Percentiles rank a stretch among this genome's conserved stretches.
Evolutionary conservation across 2,329 filamentous ascomycete species (phyloP).

Genomic region (Colletotrichum horii): DNA sequence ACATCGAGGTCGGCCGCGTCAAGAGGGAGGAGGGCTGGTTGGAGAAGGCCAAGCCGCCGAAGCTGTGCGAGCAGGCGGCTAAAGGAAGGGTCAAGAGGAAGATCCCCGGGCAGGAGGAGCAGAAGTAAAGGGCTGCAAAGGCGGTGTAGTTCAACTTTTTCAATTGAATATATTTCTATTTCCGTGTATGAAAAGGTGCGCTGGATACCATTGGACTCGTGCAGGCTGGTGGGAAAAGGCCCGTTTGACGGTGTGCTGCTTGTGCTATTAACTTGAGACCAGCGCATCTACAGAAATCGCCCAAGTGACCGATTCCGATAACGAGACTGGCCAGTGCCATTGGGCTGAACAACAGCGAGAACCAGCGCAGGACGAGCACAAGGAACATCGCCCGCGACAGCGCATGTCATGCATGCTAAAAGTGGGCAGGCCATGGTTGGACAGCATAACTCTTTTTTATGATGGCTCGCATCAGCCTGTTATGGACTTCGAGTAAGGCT

Average conservation of each 20-base stretch:
- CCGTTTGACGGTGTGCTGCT: not conserved
- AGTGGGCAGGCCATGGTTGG: not conserved
- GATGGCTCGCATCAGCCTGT: not conserved
- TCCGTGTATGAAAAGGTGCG: not conserved
- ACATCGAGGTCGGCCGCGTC: constrained; percentile 80
- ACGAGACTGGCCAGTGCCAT: not conserved
- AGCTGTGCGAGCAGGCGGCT: constrained; percentile 74
- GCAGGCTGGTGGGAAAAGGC: not conserved
- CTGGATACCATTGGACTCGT: not conserved
- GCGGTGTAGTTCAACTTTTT: not conserved
- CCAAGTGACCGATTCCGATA: not conserved
- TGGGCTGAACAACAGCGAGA: not conserved
- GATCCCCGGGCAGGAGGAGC: constrained; percentile 54
- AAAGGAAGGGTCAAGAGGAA: constrained; percentile 61
- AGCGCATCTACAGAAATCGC: not conserved
- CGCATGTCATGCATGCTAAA: not conserved
- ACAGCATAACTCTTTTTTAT: not conserved
- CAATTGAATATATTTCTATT: not conserved
- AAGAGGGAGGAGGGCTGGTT: constrained; percentile 65
- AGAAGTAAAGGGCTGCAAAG: constrained; percentile 30
- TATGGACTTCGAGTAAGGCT: not conserved
- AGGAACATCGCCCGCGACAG: not conserved
- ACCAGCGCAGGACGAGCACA: not conserved
- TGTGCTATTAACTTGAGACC: not conserved
- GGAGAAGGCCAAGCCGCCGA: constrained; percentile 63